These are phyloP conservation scores for Nannochloropsis oceanica DNA, from an alignment of 108 stramenopile genomes.

Conservation along the genomic window DNA sequence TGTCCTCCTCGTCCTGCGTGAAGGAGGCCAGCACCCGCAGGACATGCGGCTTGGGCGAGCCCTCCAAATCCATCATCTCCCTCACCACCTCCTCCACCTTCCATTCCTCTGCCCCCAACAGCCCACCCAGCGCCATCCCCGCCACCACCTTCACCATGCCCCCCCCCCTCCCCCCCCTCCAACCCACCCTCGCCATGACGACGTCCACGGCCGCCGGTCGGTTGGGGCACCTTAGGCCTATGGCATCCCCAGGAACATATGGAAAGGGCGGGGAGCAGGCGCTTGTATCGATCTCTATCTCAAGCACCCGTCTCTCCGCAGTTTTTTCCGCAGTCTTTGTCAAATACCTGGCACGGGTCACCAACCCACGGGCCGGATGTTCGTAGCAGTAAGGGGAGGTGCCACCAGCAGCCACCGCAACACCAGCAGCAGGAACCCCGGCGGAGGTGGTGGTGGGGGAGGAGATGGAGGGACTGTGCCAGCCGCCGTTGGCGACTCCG, in stretches of 20 bases:
- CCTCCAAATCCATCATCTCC: slow-evolving; percentile 5
- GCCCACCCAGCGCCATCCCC: not conserved
- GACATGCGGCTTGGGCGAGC: slow-evolving; percentile 2
- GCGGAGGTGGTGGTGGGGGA: not conserved
- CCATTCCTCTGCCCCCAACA: not conserved
- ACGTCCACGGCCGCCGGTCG: not conserved
- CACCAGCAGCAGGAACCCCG: no score
- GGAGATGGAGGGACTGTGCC: not conserved
- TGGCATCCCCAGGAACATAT: slow-evolving; percentile 30
- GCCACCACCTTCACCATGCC: not conserved
- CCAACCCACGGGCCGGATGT: not conserved
- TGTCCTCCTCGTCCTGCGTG: slow-evolving; percentile 8
- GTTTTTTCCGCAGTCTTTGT: not conserved
- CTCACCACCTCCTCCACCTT: slow-evolving; percentile 14
- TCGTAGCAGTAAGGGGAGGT: not conserved
- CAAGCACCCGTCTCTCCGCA: not conserved
- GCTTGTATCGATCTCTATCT: not conserved
- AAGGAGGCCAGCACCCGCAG: slow-evolving; percentile 12
- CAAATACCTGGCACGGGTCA: slow-evolving; percentile 1
- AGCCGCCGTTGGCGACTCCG: not conserved
- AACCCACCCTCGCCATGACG: not conserved
- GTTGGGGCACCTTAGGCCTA: slow-evolving; percentile 27
- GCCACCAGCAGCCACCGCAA: no score
- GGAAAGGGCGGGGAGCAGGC: not conserved
- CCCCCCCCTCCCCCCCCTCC: not conserved